Base-by-base conservation (phyloP, 2,329 filamentous ascomycete genomes). In the Thelonectria rubi region DNA sequence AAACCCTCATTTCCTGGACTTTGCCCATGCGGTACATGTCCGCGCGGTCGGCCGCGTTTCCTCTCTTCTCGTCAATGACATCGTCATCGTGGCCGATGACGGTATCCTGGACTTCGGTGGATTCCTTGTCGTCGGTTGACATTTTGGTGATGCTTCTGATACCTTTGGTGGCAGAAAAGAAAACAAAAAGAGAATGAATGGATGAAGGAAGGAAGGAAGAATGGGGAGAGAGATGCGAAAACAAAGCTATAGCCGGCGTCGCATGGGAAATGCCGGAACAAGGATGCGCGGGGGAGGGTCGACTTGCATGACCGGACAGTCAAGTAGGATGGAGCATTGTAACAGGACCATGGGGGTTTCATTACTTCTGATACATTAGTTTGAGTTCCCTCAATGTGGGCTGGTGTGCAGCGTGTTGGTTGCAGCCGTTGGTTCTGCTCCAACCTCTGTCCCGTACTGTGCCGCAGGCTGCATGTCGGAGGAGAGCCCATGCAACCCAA, bases 1-100 rank as follows among this genome's bases (percentile, higher is more conserved):
- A 8, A 54, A 70, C 67, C 53, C 47, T 69, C 67, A 69, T 62
- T n/a, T 69, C 67, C 30, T 69, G 67, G 1, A 20, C 34, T 2
- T 69, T 69, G 1, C 67, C 67, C 59, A 69, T 68, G 0, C 67
- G 67, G 18, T 69, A 68, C 67, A 69, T 69, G 42, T 69, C 67
- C 12, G 62, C 65, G 40, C 67, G 67, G 45, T 69, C 67, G 15
- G 60, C 67, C 20, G 58, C 52, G 5, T 58, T 69, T 6, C 67
- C 67, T n/a, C 49, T 67, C 39, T 60, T 69, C 40, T 64, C 65
- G n/a, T 69, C 65, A 2, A 69, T 56, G 39, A 17, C 40, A 64
- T 63, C 46, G 2, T 57, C 52, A 15, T 64, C 42, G 14, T 30
- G 26, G 3, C 52, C 55, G 3, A 58, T 7, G n/a, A 43, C 39